Evolutionary conservation across 495 filamentous ascomycete genomes (phyloP).

Genomic region (Penicillium arizonense): DNA sequence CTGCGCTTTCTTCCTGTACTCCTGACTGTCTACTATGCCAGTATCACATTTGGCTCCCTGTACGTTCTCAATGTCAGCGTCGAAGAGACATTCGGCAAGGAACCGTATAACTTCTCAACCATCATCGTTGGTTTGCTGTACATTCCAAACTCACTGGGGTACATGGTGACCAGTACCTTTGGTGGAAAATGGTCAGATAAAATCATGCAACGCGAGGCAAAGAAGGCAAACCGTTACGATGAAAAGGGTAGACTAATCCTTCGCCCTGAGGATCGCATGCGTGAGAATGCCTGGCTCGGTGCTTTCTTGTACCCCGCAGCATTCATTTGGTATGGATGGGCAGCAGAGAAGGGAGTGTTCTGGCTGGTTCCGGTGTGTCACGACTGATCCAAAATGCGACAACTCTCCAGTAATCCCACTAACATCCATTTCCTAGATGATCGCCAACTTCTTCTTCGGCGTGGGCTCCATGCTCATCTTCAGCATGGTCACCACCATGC

Average conservation of each 20-base stretch:
- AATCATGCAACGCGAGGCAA: slow-evolving; percentile 85
- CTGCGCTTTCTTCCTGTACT: slow-evolving; percentile 78
- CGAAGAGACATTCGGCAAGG: slow-evolving; percentile 66
- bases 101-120: slow-evolving; percentile 73
- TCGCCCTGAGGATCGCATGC: slow-evolving; percentile 84
- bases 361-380: slow-evolving; percentile 63
- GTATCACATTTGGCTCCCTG: slow-evolving; percentile 76
- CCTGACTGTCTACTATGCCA: slow-evolving; percentile 78
- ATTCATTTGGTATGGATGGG: slow-evolving; percentile 70
- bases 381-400: slow-evolving; percentile 14
- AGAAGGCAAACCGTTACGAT: slow-evolving; percentile 68
- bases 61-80: slow-evolving; percentile 89
- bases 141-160: slow-evolving; percentile 77
- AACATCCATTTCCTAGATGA: slow-evolving; percentile 40
- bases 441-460: slow-evolving; percentile 89
- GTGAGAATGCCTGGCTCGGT: slow-evolving; percentile 84
- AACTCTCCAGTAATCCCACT: slow-evolving; percentile 16
- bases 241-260: slow-evolving; percentile 66
- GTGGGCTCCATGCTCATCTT: slow-evolving; percentile 89
- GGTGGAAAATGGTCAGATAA: slow-evolving; percentile 86
- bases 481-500: slow-evolving; percentile 71
- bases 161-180: slow-evolving; percentile 66
- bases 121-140: slow-evolving; percentile 79
- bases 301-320: slow-evolving; percentile 70
- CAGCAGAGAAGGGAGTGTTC: slow-evolving; percentile 52